A percentile compares a stretch with the other conserved stretches of the same genome.
These are phyloP conservation scores for Termitomyces eurrhizus DNA, from an alignment of 768 basidiomycete species.

Conservation along the genomic window DNA sequence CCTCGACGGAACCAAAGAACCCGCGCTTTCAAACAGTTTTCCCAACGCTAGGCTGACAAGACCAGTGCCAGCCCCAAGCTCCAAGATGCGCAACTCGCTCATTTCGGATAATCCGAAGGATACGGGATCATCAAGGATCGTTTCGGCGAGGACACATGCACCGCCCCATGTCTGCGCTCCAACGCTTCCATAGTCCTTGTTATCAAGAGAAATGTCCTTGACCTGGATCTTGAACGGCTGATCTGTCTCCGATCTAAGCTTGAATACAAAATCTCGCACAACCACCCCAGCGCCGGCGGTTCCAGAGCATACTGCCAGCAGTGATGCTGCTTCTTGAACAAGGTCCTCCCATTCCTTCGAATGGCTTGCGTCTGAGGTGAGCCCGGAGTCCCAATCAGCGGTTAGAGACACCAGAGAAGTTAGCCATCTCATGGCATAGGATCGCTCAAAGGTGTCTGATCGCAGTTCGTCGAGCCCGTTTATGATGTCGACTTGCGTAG, in stretches of 20 bases:
- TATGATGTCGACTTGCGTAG: background rate
- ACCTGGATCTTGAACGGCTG: conserved; percentile 37
- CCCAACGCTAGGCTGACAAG: conserved; percentile 63
- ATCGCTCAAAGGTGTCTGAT: conserved; percentile 65
- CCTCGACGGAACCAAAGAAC: background rate
- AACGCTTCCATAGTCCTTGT: conserved; percentile 66
- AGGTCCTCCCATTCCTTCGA: conserved; percentile 30
- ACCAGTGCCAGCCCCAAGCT: conserved; percentile 85
- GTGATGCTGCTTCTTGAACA: conserved; percentile 50
- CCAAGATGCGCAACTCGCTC: conserved; percentile 47
- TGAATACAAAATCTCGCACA: conserved; percentile 50
- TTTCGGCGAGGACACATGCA: conserved; percentile 75
- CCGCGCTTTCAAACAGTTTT: conserved; percentile 34
- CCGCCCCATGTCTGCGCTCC: conserved; percentile 91
- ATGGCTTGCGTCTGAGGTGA: background rate
- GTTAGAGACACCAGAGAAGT: conserved; percentile 52
- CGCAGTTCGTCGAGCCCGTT: conserved; percentile 31
- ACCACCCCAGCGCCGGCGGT: conserved; percentile 58
- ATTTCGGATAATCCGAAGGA: conserved; percentile 38
- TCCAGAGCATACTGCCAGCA: conserved; percentile 64
- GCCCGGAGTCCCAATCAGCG: conserved; percentile 10
- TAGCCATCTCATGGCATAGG: conserved; percentile 71
- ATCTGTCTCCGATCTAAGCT: conserved; percentile 12
- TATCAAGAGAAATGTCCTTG: conserved; percentile 66
- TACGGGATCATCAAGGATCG: conserved; percentile 55